A percentile compares a stretch with the other conserved stretches of the same genome.
Conservation (phyloP, 129 eudicot species). For the Logfia minima region DNA sequence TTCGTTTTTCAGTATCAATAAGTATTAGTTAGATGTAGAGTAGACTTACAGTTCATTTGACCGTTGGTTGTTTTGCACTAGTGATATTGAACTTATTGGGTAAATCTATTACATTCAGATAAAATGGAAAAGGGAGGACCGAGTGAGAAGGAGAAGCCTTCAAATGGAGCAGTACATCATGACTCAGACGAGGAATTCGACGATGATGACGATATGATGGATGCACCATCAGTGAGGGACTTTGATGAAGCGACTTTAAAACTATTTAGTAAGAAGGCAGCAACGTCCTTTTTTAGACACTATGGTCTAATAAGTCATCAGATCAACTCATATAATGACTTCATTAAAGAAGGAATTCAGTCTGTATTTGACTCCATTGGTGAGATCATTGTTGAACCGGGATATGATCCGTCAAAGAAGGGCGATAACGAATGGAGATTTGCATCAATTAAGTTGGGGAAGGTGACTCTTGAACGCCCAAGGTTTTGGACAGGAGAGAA, state of each 20-base stretch:
- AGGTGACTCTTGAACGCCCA: slow-evolving; percentile 73
- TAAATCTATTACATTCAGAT: slow-evolving; percentile 21
- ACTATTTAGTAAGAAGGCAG: slow-evolving; percentile 52
- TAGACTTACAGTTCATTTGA: not conserved
- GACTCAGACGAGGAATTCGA: slow-evolving; percentile 43
- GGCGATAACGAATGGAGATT: slow-evolving; percentile 75
- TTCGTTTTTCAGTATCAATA: not conserved
- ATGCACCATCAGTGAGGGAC: slow-evolving; percentile 36
- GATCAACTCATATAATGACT: slow-evolving; percentile 71
- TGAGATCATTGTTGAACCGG: slow-evolving; percentile 70
- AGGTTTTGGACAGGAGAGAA: slow-evolving; percentile 58
- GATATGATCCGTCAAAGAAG: slow-evolving; percentile 76
- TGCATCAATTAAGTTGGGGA: slow-evolving; percentile 67
- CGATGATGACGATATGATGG: slow-evolving; percentile 42
- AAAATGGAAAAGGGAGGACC: slow-evolving; percentile 43
- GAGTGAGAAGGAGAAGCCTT: slow-evolving; percentile 32
- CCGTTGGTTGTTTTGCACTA: slow-evolving; percentile 1
- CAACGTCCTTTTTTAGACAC: slow-evolving; percentile 55
- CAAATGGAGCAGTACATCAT: slow-evolving; percentile 33
- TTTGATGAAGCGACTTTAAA: slow-evolving; percentile 42
- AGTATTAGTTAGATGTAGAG: not conserved
- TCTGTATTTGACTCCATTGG: slow-evolving; percentile 65
- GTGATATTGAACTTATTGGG: slow-evolving; percentile 20
- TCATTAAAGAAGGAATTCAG: slow-evolving; percentile 66
- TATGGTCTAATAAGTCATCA: slow-evolving; percentile 85